Base-by-base conservation (phyloP, 257 asterid species). In the Solanum infundibuliforme region DNA sequence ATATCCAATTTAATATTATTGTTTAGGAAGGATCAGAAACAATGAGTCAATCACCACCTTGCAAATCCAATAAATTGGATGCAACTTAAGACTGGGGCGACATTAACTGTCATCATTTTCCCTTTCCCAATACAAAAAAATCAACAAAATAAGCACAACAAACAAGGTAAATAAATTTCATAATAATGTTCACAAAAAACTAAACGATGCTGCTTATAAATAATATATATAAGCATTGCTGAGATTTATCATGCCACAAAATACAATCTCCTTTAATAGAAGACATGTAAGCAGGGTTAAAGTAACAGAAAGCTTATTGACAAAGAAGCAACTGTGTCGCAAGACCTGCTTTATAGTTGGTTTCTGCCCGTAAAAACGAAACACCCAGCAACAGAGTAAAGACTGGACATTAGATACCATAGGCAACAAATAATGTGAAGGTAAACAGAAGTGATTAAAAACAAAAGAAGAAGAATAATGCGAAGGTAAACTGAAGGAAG, bases 241-340 rank as follows among this genome's bases (percentile, higher is more conserved):
- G 32, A n/a, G 16, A n/a, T 11, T 0, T n/a, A n/a, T 65, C 8
- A 0, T 11, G 4, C 74, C 35, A 68, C 35, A 27, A 68, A 68
- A 27, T 12, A 27, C 10, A 12, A 27, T 68, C 35, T 27, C 31
- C 21, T 12, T 0, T 5, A 27, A 2, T 1, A 6, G 18, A 31
- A 85, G 66, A 85, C 38, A 23, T 85, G 48, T 66, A 66, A 65
- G 69, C 89, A 89, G 92, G 89, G 83, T 41, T 83, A 90, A 35
- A 91, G 93, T 94, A 91, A 91, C 93, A 90, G 90, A 91, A 55
- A 90, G 93, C 92, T 88, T 74, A 73, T 60, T 41, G 21, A 11
- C 2, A 75, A 18, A 58, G 83, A 89, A 90, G 93, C 94, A 92
- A 88, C 94, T 31, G 90, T 92, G 98, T 94, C 95, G 94, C 95